Evolutionary conservation across 805 yeast genomes (phyloP), one percentile per base, ranked within the genome.

Genomic region (Cyberlindnera americana): DNA sequence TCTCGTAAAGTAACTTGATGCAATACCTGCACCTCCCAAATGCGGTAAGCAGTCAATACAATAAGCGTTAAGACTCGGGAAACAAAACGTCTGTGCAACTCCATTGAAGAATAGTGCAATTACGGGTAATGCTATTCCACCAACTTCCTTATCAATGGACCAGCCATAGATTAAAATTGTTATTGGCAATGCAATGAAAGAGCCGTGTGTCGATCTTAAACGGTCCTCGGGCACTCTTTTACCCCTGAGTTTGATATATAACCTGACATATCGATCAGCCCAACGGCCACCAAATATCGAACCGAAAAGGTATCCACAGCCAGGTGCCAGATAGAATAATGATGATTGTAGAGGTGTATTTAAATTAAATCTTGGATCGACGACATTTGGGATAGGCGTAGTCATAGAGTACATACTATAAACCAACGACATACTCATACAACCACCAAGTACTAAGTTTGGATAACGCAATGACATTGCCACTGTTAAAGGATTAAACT

Each of bases 11-110:
- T 77, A 77, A 48, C 75, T 75, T 11, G 75, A 67, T 0, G 73
- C 78, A 29, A 77, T 69, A 1, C 76, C 80, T 49, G 71, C 81
- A 16, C 80, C 78, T 22, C 66, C 67, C 34, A 76, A 51, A 28
- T 70, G 63, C 1, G 81, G 80, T 65, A 74, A 62, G 6, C 75
- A 67, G 47, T 77, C 83, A 18, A 75, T 73, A 57, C 80, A 73
- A 50, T 77, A 77, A 3, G 80, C 69, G 44, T 77, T 77, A 26
- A 72, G 50, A 11, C 73, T 65, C 1, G 81, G 79, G 49, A 74
- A 77, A 10, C 66, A 53, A 25, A 69, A 57, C 0, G 79, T 72
- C 51, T 77, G 81, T 1, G 71, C 73, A 32, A 72, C 37, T 0
- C 78, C 81, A 35, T 64, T 60, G 24, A 66, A 27, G 46, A 73